Conservation (phyloP, 257 asterid genomes). For the Primulina tabacum region DNA sequence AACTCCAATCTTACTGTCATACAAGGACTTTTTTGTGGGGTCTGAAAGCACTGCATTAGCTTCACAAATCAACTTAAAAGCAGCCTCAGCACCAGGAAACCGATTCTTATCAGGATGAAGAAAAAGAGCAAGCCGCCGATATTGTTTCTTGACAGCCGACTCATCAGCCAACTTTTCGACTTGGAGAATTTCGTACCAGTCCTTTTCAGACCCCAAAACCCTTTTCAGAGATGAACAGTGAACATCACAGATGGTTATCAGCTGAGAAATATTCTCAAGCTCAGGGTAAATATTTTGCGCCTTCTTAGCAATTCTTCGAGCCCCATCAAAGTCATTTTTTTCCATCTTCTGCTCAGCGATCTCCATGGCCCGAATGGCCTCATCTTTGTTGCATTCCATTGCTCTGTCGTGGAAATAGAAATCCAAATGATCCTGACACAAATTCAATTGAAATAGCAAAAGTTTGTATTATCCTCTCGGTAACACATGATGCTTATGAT, state of each 20-base stretch:
- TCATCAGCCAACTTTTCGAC: constrained; percentile 62
- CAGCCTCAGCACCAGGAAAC: constrained; percentile 88
- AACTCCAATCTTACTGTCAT: constrained; percentile 44
- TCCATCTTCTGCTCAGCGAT: constrained; percentile 70
- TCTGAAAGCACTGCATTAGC: constrained; percentile 74
- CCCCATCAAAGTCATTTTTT: constrained; percentile 63
- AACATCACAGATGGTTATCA: constrained; percentile 68
- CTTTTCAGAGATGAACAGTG: constrained; percentile 59
- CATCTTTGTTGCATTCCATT: constrained; percentile 92
- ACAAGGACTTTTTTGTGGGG: constrained; percentile 44
- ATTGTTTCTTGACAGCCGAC: constrained; percentile 55
- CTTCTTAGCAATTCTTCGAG: constrained; percentile 49
- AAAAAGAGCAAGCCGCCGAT: constrained; percentile 67
- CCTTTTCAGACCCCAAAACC: constrained; percentile 56
- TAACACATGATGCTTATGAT: not conserved
- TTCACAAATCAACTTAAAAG: constrained; percentile 78
- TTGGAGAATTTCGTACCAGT: constrained; percentile 77
- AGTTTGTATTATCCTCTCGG: not conserved
- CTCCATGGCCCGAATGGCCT: constrained; percentile 64
- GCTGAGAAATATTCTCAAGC: constrained; percentile 68
- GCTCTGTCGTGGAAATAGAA: not conserved
- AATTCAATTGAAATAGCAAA: not conserved
- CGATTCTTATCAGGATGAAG: constrained; percentile 92
- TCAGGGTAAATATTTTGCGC: constrained; percentile 71
- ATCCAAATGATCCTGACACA: not conserved